Percentiles rank a stretch among this genome's conserved stretches.
phyloP scores from a whole-genome alignment of 169 alveolate species.

The Plasmodium blacklocki region DNA sequence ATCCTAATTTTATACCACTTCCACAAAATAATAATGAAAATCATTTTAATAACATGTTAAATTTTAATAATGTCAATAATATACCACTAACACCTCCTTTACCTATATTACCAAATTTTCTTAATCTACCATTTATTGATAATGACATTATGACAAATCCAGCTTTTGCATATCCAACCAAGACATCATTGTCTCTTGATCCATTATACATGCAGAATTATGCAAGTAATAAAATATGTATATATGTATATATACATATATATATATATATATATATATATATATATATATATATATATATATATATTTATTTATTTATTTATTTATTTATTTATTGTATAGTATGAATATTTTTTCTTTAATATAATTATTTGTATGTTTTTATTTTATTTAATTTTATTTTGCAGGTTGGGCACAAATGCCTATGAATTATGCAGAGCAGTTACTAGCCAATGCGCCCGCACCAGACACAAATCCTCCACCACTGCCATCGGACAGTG shows the following conservation, averaged over 20 bases:
- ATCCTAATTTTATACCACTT: constrained; percentile 60
- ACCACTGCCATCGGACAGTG: constrained; percentile 59
- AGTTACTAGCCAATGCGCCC: constrained; percentile 27
- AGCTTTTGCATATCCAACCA: constrained; percentile 24
- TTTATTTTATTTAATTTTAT: background rate
- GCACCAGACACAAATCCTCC: constrained; percentile 76
- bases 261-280: background rate
- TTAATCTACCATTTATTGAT: constrained; percentile 64
- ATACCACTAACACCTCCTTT: constrained; percentile 50
- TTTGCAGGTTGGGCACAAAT: constrained; percentile 55
- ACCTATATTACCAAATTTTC: constrained; percentile 61
- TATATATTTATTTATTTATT: background rate
- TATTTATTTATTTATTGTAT: background rate
- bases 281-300: background rate
- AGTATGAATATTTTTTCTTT: background rate
- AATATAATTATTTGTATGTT: background rate
- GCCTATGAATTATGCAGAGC: constrained; percentile 64
- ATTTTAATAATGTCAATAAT: constrained; percentile 21
- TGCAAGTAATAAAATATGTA: constrained; percentile 18
- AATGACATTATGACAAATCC: constrained; percentile 17
- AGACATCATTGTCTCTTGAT: constrained; percentile 25
- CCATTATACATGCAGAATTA: constrained; percentile 44
- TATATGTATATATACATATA: background rate
- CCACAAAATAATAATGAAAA: constrained; percentile 17
- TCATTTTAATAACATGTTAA: constrained; percentile 32